These are phyloP conservation scores for Kuraishia molischiana DNA, from an alignment of 805 yeast species.

Conservation along the genomic window DNA sequence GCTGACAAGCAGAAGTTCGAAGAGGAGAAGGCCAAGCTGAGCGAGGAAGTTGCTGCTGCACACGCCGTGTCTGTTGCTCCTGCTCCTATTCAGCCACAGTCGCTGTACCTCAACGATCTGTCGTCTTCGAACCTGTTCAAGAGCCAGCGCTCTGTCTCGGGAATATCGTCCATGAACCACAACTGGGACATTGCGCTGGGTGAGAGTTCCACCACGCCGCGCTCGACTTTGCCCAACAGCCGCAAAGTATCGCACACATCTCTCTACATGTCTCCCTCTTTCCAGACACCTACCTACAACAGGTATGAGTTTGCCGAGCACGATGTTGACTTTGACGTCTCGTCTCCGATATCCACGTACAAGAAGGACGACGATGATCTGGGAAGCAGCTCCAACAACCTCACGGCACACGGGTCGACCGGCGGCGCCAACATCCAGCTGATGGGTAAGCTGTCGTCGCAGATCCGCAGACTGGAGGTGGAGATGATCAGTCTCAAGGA, in stretches of 20 bases:
- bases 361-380: slow-evolving; percentile 4
- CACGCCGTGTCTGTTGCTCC: slow-evolving; percentile 2
- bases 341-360: slow-evolving; percentile 10
- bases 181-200: slow-evolving; percentile 31
- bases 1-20: slow-evolving; percentile 14
- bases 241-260: slow-evolving; percentile 2
- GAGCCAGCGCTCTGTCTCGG: slow-evolving; percentile 14
- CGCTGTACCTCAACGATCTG: slow-evolving; percentile 21
- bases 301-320: slow-evolving; percentile 1
- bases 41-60: slow-evolving; percentile 8
- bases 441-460: slow-evolving; percentile 65
- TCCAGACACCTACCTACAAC: neutral
- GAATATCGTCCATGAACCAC: slow-evolving; percentile 8
- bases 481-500: slow-evolving; percentile 61
- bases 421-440: slow-evolving; percentile 39
- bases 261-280: neutral
- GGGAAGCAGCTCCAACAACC: slow-evolving; percentile 1
- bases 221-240: slow-evolving; percentile 3
- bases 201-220: slow-evolving; percentile 39
- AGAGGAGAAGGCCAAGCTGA: slow-evolving; percentile 4
- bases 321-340: neutral
- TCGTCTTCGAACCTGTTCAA: slow-evolving; percentile 15
- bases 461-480: slow-evolving; percentile 69
- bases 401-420: slow-evolving; percentile 1
- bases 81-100: slow-evolving; percentile 1